phyloP scores from a whole-genome alignment of 129 eudicot species.

The Dittrichia graveolens region DNA sequence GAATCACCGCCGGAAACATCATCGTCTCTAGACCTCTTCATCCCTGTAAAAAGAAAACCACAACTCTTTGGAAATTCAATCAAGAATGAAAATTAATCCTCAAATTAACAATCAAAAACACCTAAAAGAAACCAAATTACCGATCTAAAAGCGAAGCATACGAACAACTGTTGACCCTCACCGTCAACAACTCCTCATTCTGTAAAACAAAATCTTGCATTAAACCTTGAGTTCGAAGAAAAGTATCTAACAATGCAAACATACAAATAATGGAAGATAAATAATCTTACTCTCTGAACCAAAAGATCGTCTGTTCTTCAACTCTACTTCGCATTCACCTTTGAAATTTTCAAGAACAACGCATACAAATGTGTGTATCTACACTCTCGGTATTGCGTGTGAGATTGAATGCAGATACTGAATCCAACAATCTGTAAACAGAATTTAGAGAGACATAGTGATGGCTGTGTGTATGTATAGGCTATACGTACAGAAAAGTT shows the following conservation, averaged over 20 bases:
- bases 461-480: conserved; percentile 12
- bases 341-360: conserved; percentile 11
- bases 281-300: conserved; percentile 18
- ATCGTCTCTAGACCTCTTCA: conserved; percentile 89
- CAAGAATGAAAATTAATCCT: conserved; percentile 8
- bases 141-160: conserved; percentile 44
- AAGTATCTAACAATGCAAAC: conserved; percentile 31
- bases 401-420: conserved; percentile 31
- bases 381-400: background rate
- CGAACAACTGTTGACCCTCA: conserved; percentile 38
- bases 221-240: conserved; percentile 49
- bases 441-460: conserved; percentile 22
- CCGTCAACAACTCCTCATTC: conserved; percentile 39
- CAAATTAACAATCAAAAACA: conserved; percentile 21
- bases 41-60: conserved; percentile 32
- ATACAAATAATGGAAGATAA: background rate
- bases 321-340: conserved; percentile 25
- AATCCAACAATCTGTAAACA: conserved; percentile 9
- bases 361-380: conserved; percentile 18
- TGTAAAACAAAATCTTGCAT: conserved; percentile 31
- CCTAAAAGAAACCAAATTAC: conserved; percentile 21
- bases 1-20: conserved; percentile 38
- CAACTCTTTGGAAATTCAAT: background rate
- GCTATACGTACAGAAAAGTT: conserved; percentile 17
- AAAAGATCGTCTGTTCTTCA: conserved; percentile 33